Evolutionary conservation across 2,329 filamentous ascomycete species (phyloP).

Genomic region (Pestalotiopsis fici): DNA sequence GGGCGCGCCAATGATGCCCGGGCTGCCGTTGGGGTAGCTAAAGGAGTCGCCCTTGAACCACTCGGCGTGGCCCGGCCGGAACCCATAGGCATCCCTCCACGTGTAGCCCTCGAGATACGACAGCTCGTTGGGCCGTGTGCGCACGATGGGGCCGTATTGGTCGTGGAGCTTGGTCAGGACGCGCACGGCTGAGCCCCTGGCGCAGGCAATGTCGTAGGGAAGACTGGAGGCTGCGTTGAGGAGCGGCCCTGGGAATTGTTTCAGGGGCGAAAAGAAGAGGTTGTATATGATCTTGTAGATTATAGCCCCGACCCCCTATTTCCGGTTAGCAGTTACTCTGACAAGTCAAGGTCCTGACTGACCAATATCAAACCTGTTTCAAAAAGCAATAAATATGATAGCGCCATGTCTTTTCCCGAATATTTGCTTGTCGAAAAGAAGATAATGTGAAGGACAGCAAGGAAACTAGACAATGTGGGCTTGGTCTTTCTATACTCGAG

Average conservation of each 20-base stretch:
- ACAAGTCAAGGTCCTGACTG: background rate
- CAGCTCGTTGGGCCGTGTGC: constrained; percentile 2
- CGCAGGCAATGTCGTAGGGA: constrained; percentile 3
- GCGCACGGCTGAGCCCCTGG: background rate
- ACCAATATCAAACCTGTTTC: background rate
- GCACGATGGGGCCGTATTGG: constrained; percentile 6
- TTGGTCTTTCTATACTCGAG: no score
- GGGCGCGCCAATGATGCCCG: background rate
- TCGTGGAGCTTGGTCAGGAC: constrained; percentile 1
- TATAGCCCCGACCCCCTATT: background rate
- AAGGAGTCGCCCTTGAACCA: constrained; percentile 2
- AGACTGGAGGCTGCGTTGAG: constrained; percentile 8
- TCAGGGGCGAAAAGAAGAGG: constrained; percentile 8
- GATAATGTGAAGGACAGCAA: background rate
- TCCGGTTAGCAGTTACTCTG: background rate
- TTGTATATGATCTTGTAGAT: constrained; percentile 10
- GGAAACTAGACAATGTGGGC: no score
- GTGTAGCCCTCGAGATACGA: constrained; percentile 2
- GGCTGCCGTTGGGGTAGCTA: background rate
- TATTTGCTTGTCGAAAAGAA: background rate
- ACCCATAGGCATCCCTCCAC: constrained; percentile 13
- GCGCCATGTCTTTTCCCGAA: background rate
- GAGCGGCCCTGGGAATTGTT: constrained; percentile 8
- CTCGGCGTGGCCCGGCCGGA: background rate
- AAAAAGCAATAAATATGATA: background rate